Conservation (phyloP, 1,139 yeast species). For the Hansenula lynferdii region DNA sequence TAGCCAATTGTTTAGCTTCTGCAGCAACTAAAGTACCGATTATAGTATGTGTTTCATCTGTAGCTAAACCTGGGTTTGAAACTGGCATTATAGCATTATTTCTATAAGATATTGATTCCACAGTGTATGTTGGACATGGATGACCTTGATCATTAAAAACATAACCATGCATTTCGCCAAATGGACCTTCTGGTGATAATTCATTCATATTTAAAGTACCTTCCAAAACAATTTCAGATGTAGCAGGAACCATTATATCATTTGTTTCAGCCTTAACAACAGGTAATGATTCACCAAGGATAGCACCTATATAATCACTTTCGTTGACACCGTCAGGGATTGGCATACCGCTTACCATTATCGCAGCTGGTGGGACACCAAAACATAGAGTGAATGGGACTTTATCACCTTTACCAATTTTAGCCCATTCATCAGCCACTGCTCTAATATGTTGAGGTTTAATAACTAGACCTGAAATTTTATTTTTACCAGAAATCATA, state of each 20-base stretch:
- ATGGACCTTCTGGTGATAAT: conserved; percentile 18
- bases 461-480: conserved; percentile 19
- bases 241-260: conserved; percentile 19
- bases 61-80: conserved; percentile 19
- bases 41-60: conserved; percentile 24
- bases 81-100: conserved; percentile 21
- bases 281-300: conserved; percentile 19
- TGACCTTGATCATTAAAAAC: conserved; percentile 16
- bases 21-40: conserved; percentile 20
- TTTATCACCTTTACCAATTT: conserved; percentile 13
- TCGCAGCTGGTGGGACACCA: conserved; percentile 26
- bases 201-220: conserved; percentile 17
- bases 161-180: conserved; percentile 25
- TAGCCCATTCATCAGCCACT: conserved; percentile 20
- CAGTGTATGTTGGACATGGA: conserved; percentile 20
- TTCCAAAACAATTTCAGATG: conserved; percentile 21
- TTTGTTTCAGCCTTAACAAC: conserved; percentile 19
- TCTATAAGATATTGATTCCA: conserved; percentile 18
- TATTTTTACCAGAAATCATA: conserved; percentile 17
- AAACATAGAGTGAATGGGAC: conserved; percentile 21
- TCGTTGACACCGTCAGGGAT: conserved; percentile 21
- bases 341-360: conserved; percentile 22
- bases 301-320: conserved; percentile 20
- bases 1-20: conserved; percentile 10
- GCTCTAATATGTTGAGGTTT: conserved; percentile 21